Conservation (phyloP, 257 asterid genomes). For the Scutellaria minor region DNA sequence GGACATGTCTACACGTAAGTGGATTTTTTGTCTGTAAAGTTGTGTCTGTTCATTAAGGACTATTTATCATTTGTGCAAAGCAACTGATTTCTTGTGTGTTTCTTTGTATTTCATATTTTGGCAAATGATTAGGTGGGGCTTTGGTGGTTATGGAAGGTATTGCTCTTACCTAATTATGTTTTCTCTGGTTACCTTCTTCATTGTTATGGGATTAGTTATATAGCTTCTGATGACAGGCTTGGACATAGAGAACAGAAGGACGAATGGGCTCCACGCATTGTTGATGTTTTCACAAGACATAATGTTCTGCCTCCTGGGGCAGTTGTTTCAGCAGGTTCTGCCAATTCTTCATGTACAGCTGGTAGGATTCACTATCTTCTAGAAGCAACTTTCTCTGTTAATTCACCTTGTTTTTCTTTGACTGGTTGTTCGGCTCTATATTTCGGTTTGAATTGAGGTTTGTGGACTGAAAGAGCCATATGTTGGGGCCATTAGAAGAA, state of each 20-base stretch:
- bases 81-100: conserved; percentile 27
- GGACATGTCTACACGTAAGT: conserved; percentile 98
- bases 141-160: conserved; percentile 98
- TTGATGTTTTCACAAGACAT: conserved; percentile 84
- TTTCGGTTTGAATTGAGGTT: conserved; percentile 7
- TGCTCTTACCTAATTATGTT: conserved; percentile 22
- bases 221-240: conserved; percentile 62
- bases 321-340: conserved; percentile 86
- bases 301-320: conserved; percentile 84
- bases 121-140: conserved; percentile 81
- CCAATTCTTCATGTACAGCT: conserved; percentile 89
- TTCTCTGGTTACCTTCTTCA: conserved; percentile 26
- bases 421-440: not conserved
- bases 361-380: conserved; percentile 51
- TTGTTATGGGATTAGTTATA: conserved; percentile 29
- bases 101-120: conserved; percentile 15
- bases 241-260: conserved; percentile 99
- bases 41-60: conserved; percentile 12
- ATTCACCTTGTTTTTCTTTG: conserved; percentile 8
- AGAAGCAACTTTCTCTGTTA: conserved; percentile 13
- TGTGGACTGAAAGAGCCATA: conserved; percentile 11
- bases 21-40: conserved; percentile 32
- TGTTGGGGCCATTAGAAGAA: conserved; percentile 14
- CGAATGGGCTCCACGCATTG: conserved; percentile 79
- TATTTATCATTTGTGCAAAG: conserved; percentile 3